These are phyloP conservation scores for Globisporangium megalacanthum DNA, from an alignment of 352 stramenopile genomes.

Conservation along the genomic window DNA sequence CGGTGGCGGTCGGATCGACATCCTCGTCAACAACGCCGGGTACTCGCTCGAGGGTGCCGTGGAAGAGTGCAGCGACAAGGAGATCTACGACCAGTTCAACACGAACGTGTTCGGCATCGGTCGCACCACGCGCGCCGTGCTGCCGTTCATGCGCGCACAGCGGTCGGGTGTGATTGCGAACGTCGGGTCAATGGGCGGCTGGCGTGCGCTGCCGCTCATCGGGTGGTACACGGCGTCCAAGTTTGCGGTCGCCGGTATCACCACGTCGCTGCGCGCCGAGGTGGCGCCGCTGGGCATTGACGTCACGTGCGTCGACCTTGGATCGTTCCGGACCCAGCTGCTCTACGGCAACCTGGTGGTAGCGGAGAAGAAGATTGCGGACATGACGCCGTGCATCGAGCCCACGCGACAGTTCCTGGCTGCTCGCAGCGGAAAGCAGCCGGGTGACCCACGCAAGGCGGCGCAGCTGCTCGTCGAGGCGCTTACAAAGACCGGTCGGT, in stretches of 20 bases:
- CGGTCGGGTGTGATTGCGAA: slow-evolving; percentile 31
- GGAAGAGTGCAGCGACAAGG: slow-evolving; percentile 19
- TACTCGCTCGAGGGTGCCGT: slow-evolving; percentile 30
- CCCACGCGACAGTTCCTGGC: slow-evolving; percentile 2
- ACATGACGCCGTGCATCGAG: slow-evolving; percentile 9
- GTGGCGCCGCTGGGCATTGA: slow-evolving; percentile 29
- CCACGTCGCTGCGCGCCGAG: slow-evolving; percentile 27
- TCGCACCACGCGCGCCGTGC: slow-evolving; percentile 22
- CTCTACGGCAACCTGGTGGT: slow-evolving; percentile 7
- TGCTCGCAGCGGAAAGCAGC: slow-evolving; percentile 12
- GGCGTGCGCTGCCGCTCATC: slow-evolving; percentile 20
- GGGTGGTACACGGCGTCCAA: slow-evolving; percentile 36
- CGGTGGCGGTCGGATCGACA: slow-evolving; percentile 23
- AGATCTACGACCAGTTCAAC: slow-evolving; percentile 32
- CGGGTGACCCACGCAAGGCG: slow-evolving; percentile 14
- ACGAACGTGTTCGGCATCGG: slow-evolving; percentile 45
- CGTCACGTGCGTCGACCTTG: slow-evolving; percentile 34
- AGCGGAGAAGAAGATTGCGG: slow-evolving; percentile 13
- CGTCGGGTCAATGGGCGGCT: slow-evolving; percentile 32
- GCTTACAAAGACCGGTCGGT: slow-evolving; percentile 22
- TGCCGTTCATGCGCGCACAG: slow-evolving; percentile 35
- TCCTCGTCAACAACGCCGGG: slow-evolving; percentile 46
- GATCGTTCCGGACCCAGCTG: slow-evolving; percentile 29
- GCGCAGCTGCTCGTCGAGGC: slow-evolving; percentile 18
- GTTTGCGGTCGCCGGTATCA: slow-evolving; percentile 32